phyloP scores from a whole-genome alignment of 257 asterid species.

The Solanum clarkiae region DNA sequence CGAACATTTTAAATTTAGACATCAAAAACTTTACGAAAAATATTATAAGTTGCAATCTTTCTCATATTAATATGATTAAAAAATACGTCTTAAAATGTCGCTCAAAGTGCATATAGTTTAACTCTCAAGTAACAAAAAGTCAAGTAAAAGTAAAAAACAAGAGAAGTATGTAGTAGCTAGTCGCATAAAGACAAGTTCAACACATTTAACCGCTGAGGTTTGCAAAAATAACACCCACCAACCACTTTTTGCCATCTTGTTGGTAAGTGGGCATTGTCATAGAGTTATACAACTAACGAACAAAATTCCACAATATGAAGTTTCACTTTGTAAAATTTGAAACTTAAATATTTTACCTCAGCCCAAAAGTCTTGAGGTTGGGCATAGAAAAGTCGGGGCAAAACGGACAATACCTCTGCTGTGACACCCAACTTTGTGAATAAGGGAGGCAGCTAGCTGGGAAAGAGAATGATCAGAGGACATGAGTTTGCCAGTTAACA shows the following conservation, averaged over 20 bases:
- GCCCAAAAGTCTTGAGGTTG: neutral
- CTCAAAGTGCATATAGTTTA: neutral
- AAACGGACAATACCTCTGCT: neutral
- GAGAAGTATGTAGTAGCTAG: neutral
- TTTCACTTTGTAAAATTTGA: neutral
- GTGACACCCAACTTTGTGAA: neutral
- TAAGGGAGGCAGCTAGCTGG: neutral
- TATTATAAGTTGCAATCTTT: neutral
- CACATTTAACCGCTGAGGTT: neutral
- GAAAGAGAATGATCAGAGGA: neutral
- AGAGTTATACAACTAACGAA: neutral
- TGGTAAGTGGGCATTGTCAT: neutral
- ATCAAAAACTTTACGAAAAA: neutral
- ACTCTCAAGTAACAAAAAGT: accelerated
- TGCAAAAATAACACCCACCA: neutral
- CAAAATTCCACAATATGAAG: neutral
- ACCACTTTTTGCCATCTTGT: neutral
- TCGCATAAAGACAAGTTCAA: neutral
- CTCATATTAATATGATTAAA: neutral
- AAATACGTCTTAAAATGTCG: neutral
- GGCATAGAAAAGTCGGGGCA: neutral
- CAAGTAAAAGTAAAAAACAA: neutral
- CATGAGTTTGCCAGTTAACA: neutral
- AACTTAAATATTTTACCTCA: neutral
- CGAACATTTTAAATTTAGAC: neutral